Conservation (phyloP, 75 land plant genomes). For the Pinus albicaulis region DNA sequence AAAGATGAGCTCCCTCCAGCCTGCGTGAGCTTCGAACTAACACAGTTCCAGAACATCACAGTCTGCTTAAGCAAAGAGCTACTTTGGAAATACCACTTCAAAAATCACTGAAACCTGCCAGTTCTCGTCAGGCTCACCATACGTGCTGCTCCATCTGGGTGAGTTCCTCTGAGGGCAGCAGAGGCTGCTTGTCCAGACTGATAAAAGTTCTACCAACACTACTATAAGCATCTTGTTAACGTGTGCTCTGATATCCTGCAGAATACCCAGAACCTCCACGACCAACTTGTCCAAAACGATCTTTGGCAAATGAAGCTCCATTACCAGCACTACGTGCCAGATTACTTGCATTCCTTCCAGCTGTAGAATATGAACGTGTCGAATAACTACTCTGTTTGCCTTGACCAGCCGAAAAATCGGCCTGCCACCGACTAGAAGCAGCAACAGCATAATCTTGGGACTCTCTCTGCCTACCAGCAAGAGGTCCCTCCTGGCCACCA, state of each 20-base stretch:
- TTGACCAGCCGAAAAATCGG: constrained; percentile 23
- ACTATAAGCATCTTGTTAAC: constrained; percentile 16
- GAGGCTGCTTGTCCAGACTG: constrained; percentile 10
- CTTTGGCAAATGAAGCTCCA: constrained; percentile 7
- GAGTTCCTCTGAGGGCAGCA: too few relatives aligned
- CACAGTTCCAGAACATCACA: too few relatives aligned
- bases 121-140: constrained; percentile 72
- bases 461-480: constrained; percentile 51
- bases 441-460: constrained; percentile 64
- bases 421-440: constrained; percentile 45
- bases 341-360: constrained; percentile 16
- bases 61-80: too few relatives aligned
- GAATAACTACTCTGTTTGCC: constrained; percentile 33
- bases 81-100: too few relatives aligned
- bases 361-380: constrained; percentile 17
- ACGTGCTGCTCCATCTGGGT: constrained; percentile 40
- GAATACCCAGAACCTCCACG: constrained; percentile 15
- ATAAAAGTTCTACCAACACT: constrained; percentile 55
- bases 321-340: constrained; percentile 18
- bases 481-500: constrained; percentile 15
- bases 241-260: constrained; percentile 1
- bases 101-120: constrained; percentile 23
- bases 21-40: too few relatives aligned
- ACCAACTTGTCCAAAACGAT: constrained; percentile 13
- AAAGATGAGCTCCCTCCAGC: too few relatives aligned